Percentiles rank a stretch among this genome's conserved stretches.
phyloP scores from a whole-genome alignment of 2,329 filamentous ascomycete species.

The Colletotrichum theobromicola region DNA sequence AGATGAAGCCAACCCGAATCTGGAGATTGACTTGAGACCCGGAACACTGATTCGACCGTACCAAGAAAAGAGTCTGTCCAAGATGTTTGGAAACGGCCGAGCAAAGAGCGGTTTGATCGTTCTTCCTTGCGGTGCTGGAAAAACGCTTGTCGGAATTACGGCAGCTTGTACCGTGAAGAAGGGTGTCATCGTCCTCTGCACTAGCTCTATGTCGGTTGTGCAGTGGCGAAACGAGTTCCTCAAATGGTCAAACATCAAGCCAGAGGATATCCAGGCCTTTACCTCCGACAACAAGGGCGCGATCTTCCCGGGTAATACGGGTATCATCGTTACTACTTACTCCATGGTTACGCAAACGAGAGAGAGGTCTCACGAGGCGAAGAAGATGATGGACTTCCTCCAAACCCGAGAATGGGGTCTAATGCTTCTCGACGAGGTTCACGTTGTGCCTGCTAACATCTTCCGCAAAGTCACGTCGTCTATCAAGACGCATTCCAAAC shows the following conservation, averaged over 20 bases:
- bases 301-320: slow-evolving; percentile 84
- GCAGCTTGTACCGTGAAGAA: slow-evolving; percentile 98
- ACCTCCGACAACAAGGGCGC: slow-evolving; percentile 89
- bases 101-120: slow-evolving; percentile 98
- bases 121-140: slow-evolving; percentile 92
- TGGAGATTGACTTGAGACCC: slow-evolving; percentile 92
- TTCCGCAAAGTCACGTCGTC: slow-evolving; percentile 92
- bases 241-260: slow-evolving; percentile 96
- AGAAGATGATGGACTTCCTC: slow-evolving; percentile 98
- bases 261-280: slow-evolving; percentile 92
- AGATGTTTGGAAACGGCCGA: slow-evolving; percentile 99
- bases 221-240: slow-evolving; percentile 97
- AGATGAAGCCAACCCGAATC: slow-evolving; percentile 84
- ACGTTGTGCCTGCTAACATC: slow-evolving; percentile 96
- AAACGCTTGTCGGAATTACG: slow-evolving; percentile 97
- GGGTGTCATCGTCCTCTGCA: slow-evolving; percentile 92
- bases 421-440: slow-evolving; percentile 96
- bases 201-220: slow-evolving; percentile 95
- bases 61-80: slow-evolving; percentile 95
- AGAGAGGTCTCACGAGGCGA: slow-evolving; percentile 86
- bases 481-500: slow-evolving; percentile 94
- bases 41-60: slow-evolving; percentile 91
- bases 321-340: slow-evolving; percentile 97
- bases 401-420: slow-evolving; percentile 91
- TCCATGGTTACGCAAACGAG: slow-evolving; percentile 97